Base-by-base conservation (phyloP, 2,329 filamentous ascomycete genomes). In the Myriosclerotinia duriaeana region DNA sequence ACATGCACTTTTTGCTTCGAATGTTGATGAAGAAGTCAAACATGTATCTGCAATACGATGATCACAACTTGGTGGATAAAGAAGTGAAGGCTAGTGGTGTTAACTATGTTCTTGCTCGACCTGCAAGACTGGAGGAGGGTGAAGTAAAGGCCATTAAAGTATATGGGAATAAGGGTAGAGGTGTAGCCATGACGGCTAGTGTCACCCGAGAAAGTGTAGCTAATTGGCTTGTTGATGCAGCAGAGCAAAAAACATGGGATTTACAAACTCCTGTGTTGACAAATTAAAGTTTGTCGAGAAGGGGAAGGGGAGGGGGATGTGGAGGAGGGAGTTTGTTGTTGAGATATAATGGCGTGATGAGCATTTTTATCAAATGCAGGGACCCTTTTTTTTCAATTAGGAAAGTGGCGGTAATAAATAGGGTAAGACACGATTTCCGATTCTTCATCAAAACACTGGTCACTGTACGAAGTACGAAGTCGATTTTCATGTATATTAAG, bases 21-120 rank as follows among this genome's bases (percentile, higher is more conserved):
- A 67, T 78, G 46, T 70, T 84, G 26, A 81, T 86, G 73, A 76
- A 72, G 48, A 74, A 81, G 53, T 80, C 78, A 53, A 80, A 81
- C 68, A 83, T 85, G 79, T 76, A 71, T 26, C 75, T 79, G 52
- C 79, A 79, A 62, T 78, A 80, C 26, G 74, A 79, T 2, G 84
- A 85, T 66, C 84, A 85, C 68, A 77, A 81, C 64, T 72, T 76
- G 20, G 69, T 69, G 15, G 69, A 71, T 48, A 64, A 62, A 50
- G 64, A 66, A 34, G 26, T 71, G n/a, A 71, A 69, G 65, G 55
- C 65, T 44, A 71, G 69, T 53, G 69, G 61, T 3, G 44, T 72
- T 14, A 52, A 70, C 8, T 72, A 64, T 36, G 61, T 70, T 50
- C 36, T 70, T 14, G 61, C 69, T 38, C 62, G 70, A 62, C 68